Base-by-base conservation (phyloP, 495 filamentous ascomycete genomes). In the Aspergillus ostianus region DNA sequence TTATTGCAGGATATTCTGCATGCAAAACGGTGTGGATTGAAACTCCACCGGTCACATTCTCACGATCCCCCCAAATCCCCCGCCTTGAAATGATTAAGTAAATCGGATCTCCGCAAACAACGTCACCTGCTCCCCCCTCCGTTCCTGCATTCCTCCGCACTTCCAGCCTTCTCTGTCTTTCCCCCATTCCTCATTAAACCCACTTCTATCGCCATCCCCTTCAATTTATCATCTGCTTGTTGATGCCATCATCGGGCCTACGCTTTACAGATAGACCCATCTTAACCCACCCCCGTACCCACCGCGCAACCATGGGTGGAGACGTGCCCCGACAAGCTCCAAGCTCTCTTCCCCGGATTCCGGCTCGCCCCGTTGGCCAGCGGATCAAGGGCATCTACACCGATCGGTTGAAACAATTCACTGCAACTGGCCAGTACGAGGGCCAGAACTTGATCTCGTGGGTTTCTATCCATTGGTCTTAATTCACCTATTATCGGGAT, bases 351-450 rank as follows among this genome's bases (percentile, higher is more conserved):
- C 85, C 87, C 54, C 80, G 81, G 66, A 73, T 83, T 53, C 79
- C 85, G 54, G 73, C 77, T 55, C 77, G 77, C 56, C 87, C 87
- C 26, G 85, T 87, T 64, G 93, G 93, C 60, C 89, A 95, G 76
- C 87, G 91, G 67, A 97, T 97, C 67, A 82, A 85, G 64, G 81
- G 82, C 68, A 92, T 97, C 72, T 97, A 96, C 80, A 89, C 85
- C 61, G 88, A 92, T 65, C 87, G 94, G 45, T 84, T 98, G 64
- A 79, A 77, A 20, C 85, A 90, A 69, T 96, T 98, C 77, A 91
- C 88, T 48, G 77, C 80, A 20, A 74, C 71, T 15, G 94, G 94
- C 56, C 92, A 97, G 73, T 98, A 93, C 79, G 81, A 85, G 59
- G 77, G 83, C 21, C 81, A 89, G 59, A 93, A 91, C 60, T 81